A percentile compares a stretch with the other conserved stretches of the same genome.
Conservation (phyloP, 2,329 filamentous ascomycete species). For the Xylariaceae sp. region DNA sequence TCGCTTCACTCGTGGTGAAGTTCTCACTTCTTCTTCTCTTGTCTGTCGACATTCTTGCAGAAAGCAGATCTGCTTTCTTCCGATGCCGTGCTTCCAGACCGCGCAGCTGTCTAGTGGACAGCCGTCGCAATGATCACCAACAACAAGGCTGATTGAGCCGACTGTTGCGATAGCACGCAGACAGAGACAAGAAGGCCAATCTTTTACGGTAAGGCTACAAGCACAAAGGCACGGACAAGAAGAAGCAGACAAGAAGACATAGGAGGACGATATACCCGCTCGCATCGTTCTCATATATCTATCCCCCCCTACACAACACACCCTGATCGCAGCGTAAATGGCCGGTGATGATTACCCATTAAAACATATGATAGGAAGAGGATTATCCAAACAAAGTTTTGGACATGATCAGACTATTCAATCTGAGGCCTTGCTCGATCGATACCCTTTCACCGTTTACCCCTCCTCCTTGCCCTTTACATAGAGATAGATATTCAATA, state of each 20-base stretch:
- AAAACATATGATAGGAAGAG: conserved; percentile 63
- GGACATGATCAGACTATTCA: conserved; percentile 54
- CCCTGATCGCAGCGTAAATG: conserved; percentile 15
- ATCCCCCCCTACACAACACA: not conserved
- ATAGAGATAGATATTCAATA: not conserved
- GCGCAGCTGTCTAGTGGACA: not conserved
- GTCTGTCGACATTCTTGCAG: not conserved
- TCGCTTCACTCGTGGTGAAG: not conserved
- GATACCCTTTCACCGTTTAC: not conserved
- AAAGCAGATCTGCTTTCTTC: not conserved
- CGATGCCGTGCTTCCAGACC: not conserved
- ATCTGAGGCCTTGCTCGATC: conserved; percentile 51
- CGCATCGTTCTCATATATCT: not conserved
- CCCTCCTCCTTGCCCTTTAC: not conserved
- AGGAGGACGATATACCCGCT: not conserved
- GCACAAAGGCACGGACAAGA: not conserved
- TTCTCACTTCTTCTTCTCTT: not conserved
- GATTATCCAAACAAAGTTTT: conserved; percentile 48
- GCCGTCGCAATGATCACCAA: not conserved
- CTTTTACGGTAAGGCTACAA: not conserved
- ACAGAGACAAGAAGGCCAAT: not conserved
- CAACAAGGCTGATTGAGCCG: not conserved
- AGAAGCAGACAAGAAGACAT: not conserved
- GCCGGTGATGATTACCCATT: conserved; percentile 56
- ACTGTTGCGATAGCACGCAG: conserved; percentile 7